Evolutionary conservation across 1,139 yeast species (phyloP).

Genomic region (Barnettozyma hawaiiensis): DNA sequence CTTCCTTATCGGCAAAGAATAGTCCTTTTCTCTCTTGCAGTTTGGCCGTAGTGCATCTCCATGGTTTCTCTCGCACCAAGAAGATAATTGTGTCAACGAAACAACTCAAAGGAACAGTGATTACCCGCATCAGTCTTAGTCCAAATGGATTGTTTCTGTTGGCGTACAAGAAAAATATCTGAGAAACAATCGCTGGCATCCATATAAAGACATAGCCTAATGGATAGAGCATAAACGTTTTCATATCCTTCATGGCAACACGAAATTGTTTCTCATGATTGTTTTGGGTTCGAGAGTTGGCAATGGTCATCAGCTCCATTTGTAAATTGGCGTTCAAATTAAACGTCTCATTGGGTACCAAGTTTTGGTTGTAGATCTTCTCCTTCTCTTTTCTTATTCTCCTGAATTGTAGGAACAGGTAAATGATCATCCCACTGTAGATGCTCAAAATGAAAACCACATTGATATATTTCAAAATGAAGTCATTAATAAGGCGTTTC

Average conservation of each 20-base stretch:
- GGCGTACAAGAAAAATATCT: constrained; percentile 10
- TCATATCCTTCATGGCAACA: constrained; percentile 17
- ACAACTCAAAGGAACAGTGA: constrained; percentile 19
- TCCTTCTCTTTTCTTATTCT: constrained; percentile 12
- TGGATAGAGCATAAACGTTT: constrained; percentile 21
- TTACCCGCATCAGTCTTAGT: constrained; percentile 11
- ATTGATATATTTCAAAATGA: constrained; percentile 17
- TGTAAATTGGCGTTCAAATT: constrained; percentile 12
- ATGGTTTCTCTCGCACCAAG: constrained; percentile 21
- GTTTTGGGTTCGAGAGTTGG: constrained; percentile 7
- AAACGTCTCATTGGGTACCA: neutral
- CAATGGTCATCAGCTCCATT: constrained; percentile 18
- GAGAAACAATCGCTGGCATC: constrained; percentile 16
- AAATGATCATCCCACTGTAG: constrained; percentile 17
- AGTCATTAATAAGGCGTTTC: constrained; percentile 19
- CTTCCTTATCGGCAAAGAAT: neutral
- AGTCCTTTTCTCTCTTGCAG: neutral
- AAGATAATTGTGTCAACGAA: constrained; percentile 18
- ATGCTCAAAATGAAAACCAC: constrained; percentile 13
- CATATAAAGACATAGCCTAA: constrained; percentile 20
- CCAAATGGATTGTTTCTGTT: constrained; percentile 7
- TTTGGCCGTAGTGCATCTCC: constrained; percentile 15
- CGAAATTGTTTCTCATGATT: constrained; percentile 10
- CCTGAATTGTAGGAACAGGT: constrained; percentile 11
- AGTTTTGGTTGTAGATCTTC: constrained; percentile 7